Evolutionary conservation across 192 early-diverging fungal genomes (phyloP), one percentile per base, ranked within the genome.

Genomic region (Backusella psychrophila): DNA sequence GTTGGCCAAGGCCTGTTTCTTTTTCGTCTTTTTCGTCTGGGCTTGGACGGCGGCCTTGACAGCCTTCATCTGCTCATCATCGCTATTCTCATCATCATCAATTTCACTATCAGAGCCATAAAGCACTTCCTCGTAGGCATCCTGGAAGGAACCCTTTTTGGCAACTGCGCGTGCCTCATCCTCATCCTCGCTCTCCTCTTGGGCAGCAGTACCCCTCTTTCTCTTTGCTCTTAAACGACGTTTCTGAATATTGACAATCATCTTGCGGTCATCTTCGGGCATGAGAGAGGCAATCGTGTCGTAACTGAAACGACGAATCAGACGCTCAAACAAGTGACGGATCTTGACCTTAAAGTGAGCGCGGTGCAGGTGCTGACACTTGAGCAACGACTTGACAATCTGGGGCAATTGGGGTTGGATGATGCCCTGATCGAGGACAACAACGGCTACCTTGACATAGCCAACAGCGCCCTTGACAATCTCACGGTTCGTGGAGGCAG

Each of bases 101-200:
- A 96, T 82, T 75, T 99, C 97, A 85, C 95, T 96, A 77, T 98
- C 97, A 79, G 90, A 92, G 34, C 95, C 97, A 74, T 97, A 95
- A 36, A 99, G 75, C 8, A 94, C 93, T 76, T 98, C 94, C 78
- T 98, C 96, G 77, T 91, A 94, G 7, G 91, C 89, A 66, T 87
- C 90, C 73, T 92, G 95, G 83, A 82, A 85, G 81, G 91, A 75
- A 81, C 89, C 78, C 77, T 83, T 80, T 66, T 81, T 87, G 72
- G 85, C 85, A 1, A 83, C 77, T 75, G 81, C 84, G n/a, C 80
- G 79, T 49, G 81, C 82, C 26, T 84, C 80, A 49, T 76, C 86
- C 19, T 88, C 92, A 29, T 78, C 80, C 6, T 78, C 82, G 1
- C 89, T 82, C 1, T 80, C 83, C 4, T 83, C 83, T 44, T 75